phyloP scores from a whole-genome alignment of 2,329 filamentous ascomycete species.

The Claviceps quebecensis region DNA sequence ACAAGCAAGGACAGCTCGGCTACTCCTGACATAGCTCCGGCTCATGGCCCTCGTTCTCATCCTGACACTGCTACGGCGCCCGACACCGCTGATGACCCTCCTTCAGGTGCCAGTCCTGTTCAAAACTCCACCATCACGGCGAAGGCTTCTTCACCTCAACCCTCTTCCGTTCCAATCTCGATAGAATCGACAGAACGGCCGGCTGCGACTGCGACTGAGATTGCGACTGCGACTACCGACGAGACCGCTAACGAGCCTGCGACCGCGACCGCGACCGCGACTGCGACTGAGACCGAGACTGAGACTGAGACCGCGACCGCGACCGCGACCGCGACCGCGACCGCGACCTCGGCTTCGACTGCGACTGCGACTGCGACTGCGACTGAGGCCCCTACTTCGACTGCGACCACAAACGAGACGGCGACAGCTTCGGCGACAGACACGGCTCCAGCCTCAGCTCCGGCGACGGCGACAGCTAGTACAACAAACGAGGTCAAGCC shows the following conservation, averaged over 20 bases:
- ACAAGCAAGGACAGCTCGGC: slow-evolving; percentile 10
- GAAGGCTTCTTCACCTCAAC: slow-evolving; percentile 2
- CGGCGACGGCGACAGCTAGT: neutral
- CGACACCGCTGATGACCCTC: slow-evolving; percentile 7
- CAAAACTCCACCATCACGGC: slow-evolving; percentile 1
- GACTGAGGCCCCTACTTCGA: neutral
- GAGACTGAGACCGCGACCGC: neutral
- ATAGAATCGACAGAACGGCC: neutral
- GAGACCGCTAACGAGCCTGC: neutral
- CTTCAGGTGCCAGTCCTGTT: neutral
- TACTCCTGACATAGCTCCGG: slow-evolving; percentile 10
- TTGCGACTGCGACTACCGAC: neutral
- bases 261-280: neutral
- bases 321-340: neutral
- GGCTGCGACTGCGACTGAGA: neutral
- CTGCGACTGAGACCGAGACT: neutral
- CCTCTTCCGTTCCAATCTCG: slow-evolving; percentile 1
- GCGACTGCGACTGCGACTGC: neutral
- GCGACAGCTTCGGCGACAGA: neutral
- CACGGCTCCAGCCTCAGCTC: neutral
- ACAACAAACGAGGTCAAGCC: neutral
- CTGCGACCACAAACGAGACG: neutral
- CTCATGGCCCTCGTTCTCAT: slow-evolving; percentile 6
- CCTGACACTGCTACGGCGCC: slow-evolving; percentile 1
- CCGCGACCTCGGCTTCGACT: neutral